phyloP scores from a whole-genome alignment of 257 asterid species.

The Nyctanthes arbortristis region DNA sequence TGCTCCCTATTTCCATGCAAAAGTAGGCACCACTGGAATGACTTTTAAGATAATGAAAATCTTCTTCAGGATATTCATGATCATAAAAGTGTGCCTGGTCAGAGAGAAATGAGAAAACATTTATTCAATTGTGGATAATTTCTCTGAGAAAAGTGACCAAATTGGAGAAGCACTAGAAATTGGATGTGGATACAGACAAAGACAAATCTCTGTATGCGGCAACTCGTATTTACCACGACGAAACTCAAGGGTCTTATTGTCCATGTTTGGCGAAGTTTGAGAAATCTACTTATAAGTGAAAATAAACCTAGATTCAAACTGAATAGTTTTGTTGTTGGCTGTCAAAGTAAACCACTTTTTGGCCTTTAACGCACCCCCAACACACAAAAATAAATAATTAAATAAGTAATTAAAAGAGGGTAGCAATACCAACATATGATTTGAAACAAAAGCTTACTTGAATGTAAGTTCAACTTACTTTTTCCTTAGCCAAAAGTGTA shows the following conservation, averaged over 20 bases:
- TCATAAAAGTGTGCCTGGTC: background rate
- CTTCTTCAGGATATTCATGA: background rate
- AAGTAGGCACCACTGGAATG: background rate
- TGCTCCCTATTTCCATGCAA: background rate
- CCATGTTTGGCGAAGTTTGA: background rate
- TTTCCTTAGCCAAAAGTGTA: background rate
- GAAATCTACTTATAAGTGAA: background rate
- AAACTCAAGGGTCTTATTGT: background rate
- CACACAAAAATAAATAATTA: too few relatives aligned
- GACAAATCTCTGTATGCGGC: background rate
- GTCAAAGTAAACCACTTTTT: background rate
- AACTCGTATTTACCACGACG: background rate
- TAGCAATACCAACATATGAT: too few relatives aligned
- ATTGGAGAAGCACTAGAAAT: background rate
- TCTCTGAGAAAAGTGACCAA: background rate
- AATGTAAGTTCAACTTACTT: background rate
- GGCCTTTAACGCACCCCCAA: too few relatives aligned
- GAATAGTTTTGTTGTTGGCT: background rate
- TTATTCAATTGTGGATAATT: background rate
- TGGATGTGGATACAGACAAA: background rate
- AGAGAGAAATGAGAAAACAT: background rate
- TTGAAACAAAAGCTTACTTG: background rate
- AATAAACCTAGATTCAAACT: too few relatives aligned
- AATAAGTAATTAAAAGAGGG: background rate
- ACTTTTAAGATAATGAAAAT: background rate